Conservation (phyloP, 2,329 filamentous ascomycete genomes). For the Sporothrix dimorphospora region DNA sequence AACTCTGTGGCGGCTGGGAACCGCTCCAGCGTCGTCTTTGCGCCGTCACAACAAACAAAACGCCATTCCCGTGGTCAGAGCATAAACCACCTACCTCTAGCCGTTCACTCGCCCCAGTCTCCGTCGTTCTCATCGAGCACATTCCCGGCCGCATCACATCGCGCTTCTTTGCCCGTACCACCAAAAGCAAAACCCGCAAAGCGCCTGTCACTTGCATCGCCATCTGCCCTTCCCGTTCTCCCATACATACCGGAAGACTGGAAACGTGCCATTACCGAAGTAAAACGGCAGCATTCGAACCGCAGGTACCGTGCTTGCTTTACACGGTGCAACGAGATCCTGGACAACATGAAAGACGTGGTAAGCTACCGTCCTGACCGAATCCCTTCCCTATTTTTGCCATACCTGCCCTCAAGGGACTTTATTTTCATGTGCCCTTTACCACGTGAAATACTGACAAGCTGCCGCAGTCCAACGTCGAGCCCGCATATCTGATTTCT, state of each 20-base stretch:
- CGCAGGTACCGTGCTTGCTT: constrained; percentile 58
- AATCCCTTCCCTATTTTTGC: not conserved
- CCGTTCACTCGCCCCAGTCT: not conserved
- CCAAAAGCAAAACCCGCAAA: constrained; percentile 33
- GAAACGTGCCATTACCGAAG: constrained; percentile 54
- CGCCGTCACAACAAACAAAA: not conserved
- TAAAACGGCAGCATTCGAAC: constrained; percentile 58
- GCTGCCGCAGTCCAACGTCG: constrained; percentile 40
- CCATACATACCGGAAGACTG: constrained; percentile 55
- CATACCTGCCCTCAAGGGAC: not conserved
- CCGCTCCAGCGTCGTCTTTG: constrained; percentile 31
- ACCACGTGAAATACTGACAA: not conserved
- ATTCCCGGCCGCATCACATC: not conserved
- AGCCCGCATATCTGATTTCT: constrained; percentile 60
- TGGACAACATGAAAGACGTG: constrained; percentile 52
- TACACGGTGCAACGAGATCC: constrained; percentile 55
- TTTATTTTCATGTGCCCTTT: no score
- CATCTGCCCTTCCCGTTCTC: constrained; percentile 37
- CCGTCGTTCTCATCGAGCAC: not conserved
- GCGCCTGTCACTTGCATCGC: constrained; percentile 34
- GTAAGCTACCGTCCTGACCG: constrained; percentile 42
- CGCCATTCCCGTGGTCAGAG: constrained; percentile 29
- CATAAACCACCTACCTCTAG: constrained; percentile 1
- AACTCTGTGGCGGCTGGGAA: constrained; percentile 29
- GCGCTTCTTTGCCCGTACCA: constrained; percentile 27